Evolutionary conservation across 805 yeast species (phyloP), one percentile per base, ranked within the genome.

Genomic region (Yarrowia phangngaensis): DNA sequence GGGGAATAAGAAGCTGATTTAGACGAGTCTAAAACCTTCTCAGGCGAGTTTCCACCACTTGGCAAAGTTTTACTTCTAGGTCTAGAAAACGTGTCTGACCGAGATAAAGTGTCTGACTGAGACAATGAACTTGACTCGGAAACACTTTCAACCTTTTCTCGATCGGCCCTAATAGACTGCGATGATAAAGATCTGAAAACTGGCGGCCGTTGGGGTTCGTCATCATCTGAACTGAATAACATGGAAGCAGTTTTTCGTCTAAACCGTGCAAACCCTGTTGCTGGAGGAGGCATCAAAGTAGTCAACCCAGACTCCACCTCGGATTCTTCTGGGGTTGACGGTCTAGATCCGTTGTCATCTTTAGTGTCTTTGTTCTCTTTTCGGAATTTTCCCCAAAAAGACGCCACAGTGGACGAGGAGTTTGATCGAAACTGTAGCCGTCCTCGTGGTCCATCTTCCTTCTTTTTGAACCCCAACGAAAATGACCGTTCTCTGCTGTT

Each of bases 331-430:
- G 12, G 11, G 27, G 12, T 12, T 9, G 27, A 24, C 12, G 27
- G 9, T 12, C 27, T 9, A 24, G 27, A 24, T 24, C 11, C 9
- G 27, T 24, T 20, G 33, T 2, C 26, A 27, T 9, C 33, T 19
- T 8, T 23, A 20, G 24, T 17, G 41, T 29, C 48, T n/a, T 41
- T 35, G 28, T 29, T 41, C 28, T 41, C 35, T 11, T 30, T 29
- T 22, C 48, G 8, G 29, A 41, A 41, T 29, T 41, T 41, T 6
- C 48, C 29, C 20, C 28, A 13, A 15, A 41, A 16, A 7, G 48
- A 41, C 8, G 48, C 34, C 35, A 41, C 48, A 8, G 48, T 41
- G 28, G 48, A 41, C 20, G 48, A 41, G 17, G 48, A 41, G 35
- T 41, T 41, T 15, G 48, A 30, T n/a, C 48, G 22, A 20, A 30